Evolutionary conservation across 2,329 filamentous ascomycete genomes (phyloP), one percentile per base, ranked within the genome.

Genomic region (Sarocladium strictum): DNA sequence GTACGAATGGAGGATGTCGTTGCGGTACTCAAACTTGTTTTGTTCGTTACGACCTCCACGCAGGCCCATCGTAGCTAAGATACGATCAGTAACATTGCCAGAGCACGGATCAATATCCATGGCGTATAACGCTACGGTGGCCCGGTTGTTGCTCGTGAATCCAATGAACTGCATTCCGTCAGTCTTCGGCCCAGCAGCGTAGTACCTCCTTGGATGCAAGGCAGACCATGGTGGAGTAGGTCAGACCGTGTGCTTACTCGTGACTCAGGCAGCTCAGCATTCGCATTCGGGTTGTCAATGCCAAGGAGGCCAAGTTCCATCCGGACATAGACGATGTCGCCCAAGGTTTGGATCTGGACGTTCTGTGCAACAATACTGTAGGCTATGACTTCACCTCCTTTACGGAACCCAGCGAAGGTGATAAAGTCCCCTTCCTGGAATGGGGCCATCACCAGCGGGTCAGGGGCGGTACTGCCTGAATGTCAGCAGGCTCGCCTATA

Each of bases 71-170:
- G 65, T 63, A 3, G 64, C 66, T 6, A 71, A 61, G 53, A 69
- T 65, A 52, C 69, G 67, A 54, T 70, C 65, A 0, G 63, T 65
- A n/a, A 61, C 58, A 0, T 57, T 59, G 2, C 69, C 69, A 3
- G 68, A 71, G 61, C 69, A 72, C 0, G 68, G 65, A 57, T 72
- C 62, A 19, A 67, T 60, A 27, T 72, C 70, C 57, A 71, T 66
- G 35, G 69, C 69, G 41, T 65, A 67, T 17, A 72, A 54, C 3
- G 65, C 63, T 9, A 70, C 58, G 0, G 61, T 66, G 3, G 67
- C 65, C 3, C 63, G 59, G 11, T 62, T 59, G 56, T 72, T 70
- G 24, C 68, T 71, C 2, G 61, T 59, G 50, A 65, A 71, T 3
- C 69, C 69, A 41, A 68, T 57, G 57, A 70, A 62, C 65, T 66